A percentile compares a stretch with the other conserved stretches of the same genome.
Conservation (phyloP, 495 filamentous ascomycete species). For the Parachaetomium inaequale region DNA sequence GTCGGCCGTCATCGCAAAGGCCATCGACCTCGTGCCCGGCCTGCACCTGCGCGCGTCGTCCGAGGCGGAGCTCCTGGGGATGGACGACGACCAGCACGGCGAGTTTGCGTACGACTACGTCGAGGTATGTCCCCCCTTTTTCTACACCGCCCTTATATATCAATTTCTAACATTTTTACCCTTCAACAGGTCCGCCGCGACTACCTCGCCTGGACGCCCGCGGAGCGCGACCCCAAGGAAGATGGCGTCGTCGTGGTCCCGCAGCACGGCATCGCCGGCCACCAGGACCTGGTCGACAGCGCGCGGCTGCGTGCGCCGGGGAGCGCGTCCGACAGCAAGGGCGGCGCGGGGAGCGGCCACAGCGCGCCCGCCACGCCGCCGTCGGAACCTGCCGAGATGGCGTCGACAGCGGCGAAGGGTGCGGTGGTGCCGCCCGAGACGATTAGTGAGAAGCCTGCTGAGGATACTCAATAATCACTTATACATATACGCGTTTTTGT, state of each 20-base stretch:
- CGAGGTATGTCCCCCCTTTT: slow-evolving; percentile 47
- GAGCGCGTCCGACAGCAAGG: neutral
- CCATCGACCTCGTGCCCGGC: slow-evolving; percentile 83
- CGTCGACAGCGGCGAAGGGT: neutral
- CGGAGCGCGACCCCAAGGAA: slow-evolving; percentile 65
- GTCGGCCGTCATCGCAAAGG: slow-evolving; percentile 75
- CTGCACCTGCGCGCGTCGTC: slow-evolving; percentile 88
- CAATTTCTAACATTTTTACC: neutral
- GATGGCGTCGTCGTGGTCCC: slow-evolving; percentile 63
- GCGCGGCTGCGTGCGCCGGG: slow-evolving; percentile 12
- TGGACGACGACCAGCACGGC: slow-evolving; percentile 98
- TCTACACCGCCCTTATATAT: neutral
- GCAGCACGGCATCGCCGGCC: slow-evolving; percentile 77
- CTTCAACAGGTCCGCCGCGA: slow-evolving; percentile 71
- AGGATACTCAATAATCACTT: neutral
- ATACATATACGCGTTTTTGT: neutral
- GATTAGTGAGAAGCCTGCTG: neutral
- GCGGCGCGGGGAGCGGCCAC: neutral
- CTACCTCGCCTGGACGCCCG: slow-evolving; percentile 95
- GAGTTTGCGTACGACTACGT: slow-evolving; percentile 99
- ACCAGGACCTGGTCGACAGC: slow-evolving; percentile 41
- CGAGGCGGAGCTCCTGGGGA: slow-evolving; percentile 95
- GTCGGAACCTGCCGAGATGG: too few relatives aligned
- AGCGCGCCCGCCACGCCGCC: slow-evolving; percentile 20
- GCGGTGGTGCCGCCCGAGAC: neutral